phyloP scores from a whole-genome alignment of 106 monocot genomes.

The Triglochin maritima region DNA sequence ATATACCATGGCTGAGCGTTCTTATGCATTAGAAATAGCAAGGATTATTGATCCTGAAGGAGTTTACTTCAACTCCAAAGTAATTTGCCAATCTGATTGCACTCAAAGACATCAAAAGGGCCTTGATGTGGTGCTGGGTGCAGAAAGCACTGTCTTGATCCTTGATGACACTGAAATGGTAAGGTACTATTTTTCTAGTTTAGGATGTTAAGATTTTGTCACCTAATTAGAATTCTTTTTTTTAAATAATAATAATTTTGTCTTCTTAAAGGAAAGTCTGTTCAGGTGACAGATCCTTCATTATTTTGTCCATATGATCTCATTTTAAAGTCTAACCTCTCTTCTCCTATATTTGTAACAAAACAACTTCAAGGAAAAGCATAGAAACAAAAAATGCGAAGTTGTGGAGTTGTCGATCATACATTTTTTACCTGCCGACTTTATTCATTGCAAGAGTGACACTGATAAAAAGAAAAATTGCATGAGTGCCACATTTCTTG shows the following conservation, averaged over 20 bases:
- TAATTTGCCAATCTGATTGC: constrained; percentile 78
- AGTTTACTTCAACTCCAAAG: constrained; percentile 60
- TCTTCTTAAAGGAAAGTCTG: background rate
- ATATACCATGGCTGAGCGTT: constrained; percentile 82
- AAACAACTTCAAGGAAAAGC: too few species aligned
- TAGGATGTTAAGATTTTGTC: too few species aligned
- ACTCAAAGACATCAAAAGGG: constrained; percentile 73
- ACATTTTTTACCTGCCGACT: too few species aligned
- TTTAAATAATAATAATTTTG: background rate
- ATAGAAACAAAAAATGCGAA: too few species aligned
- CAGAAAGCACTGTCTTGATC: constrained; percentile 69
- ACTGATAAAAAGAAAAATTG: too few species aligned
- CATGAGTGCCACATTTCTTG: too few species aligned
- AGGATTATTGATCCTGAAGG: constrained; percentile 71
- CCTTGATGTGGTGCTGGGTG: constrained; percentile 87
- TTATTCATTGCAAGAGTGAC: too few species aligned
- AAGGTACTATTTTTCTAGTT: constrained; percentile 4
- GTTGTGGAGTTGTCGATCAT: too few species aligned
- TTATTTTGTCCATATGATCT: background rate
- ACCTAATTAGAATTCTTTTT: too few species aligned
- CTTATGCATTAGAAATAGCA: constrained; percentile 81
- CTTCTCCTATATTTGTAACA: too few species aligned
- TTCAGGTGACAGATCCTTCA: background rate
- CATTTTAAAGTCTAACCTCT: too few species aligned
- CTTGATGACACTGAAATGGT: constrained; percentile 91